Evolutionary conservation across 768 basidiomycete species (phyloP).

Genomic region (Clavaria fumosa): DNA sequence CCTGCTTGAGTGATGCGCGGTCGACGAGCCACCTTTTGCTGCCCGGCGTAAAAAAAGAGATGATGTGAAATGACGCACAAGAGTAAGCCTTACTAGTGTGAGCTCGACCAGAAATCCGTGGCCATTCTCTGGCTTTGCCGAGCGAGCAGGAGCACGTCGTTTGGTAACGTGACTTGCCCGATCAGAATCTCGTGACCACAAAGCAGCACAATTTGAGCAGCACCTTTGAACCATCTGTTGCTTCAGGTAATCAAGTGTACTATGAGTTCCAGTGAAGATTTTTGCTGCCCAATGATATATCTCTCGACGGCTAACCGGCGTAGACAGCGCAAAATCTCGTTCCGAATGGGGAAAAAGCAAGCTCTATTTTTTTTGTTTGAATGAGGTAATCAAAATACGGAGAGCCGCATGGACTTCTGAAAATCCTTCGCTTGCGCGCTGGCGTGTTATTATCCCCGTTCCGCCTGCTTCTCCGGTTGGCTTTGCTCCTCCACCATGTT

Average conservation of each 20-base stretch:
- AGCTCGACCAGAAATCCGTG: slow-evolving; percentile 85
- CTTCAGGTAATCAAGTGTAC: not conserved
- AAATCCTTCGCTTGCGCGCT: not conserved
- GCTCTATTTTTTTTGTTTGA: too few relatives aligned
- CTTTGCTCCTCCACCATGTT: slow-evolving; percentile 32
- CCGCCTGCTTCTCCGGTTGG: not conserved
- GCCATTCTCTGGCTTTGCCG: too few relatives aligned
- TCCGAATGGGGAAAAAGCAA: not conserved
- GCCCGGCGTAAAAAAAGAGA: slow-evolving; percentile 4
- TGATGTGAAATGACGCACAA: not conserved
- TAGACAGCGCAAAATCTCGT: not conserved
- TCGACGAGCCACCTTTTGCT: slow-evolving; percentile 92
- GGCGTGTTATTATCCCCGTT: not conserved
- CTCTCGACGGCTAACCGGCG: not conserved
- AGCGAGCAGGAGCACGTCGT: too few relatives aligned
- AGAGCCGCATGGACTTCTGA: not conserved
- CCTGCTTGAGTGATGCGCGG: slow-evolving; percentile 52
- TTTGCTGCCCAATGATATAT: not conserved
- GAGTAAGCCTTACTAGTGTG: slow-evolving; percentile 57
- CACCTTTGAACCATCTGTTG: not conserved
- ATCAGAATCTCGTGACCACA: not conserved
- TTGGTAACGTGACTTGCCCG: not conserved
- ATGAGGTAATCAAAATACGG: not conserved
- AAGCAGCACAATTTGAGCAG: not conserved
- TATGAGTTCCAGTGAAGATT: too few relatives aligned